Evolutionary conservation across 2,329 filamentous ascomycete genomes (phyloP), one percentile per base, ranked within the genome.

Genomic region (Penicillium sp.): DNA sequence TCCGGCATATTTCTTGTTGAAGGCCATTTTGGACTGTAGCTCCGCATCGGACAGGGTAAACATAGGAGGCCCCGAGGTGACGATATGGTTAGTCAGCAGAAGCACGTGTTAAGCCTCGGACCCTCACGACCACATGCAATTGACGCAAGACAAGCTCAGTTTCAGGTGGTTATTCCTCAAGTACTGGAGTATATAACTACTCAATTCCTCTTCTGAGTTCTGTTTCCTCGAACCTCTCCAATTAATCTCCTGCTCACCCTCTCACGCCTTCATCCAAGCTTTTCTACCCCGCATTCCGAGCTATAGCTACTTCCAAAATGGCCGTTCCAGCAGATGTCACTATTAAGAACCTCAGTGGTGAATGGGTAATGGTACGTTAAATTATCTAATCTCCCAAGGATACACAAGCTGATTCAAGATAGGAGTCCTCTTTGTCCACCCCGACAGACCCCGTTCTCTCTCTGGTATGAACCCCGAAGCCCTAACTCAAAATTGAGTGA

Each of bases 1-100:
- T 53, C 86, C 87, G 47, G 90, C 89, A 71, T 93, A 94, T 79
- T 94, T 94, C 68, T 88, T 85, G 70, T 87, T 90, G 59, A 90
- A 81, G 34, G 89, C 84, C 89, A 92, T 92, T 49, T 46, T 54
- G 55, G 43, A 55, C 52, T 57, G 49, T 42, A 42, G 40, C 42
- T 54, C 50, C 31, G 24, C n/a, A 40, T 40, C 38, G 38, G 16
- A 9, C 31, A 50, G 49, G 51, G 52, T 55, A 45, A 42, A 49
- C 57, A 60, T 34, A 46, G 27, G 27, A 31, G 43, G 40, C 32
- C 46, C 24, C 24, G 24, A 8, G 24, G 24, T 27, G 48, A 47
- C 47, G 48, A 54, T 32, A 44, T 48, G 40, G 43, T 51, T 34
- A 55, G 46, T 61, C 58, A 61, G 54, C 58, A 57, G 11, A 29